These are phyloP conservation scores for Fraxinus ornus DNA, from an alignment of 305 asterid species.

Conservation along the genomic window DNA sequence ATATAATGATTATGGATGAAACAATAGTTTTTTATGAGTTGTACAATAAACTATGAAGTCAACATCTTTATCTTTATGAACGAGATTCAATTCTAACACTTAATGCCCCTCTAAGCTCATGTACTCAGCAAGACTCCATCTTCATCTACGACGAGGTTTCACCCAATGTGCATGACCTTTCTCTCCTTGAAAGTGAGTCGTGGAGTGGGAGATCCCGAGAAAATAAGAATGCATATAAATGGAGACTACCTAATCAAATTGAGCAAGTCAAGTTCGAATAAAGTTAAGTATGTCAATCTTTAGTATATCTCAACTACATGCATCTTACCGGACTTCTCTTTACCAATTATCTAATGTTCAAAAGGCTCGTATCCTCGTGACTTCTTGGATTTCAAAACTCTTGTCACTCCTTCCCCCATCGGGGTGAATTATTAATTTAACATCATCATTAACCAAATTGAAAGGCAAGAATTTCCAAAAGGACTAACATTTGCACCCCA, in stretches of 20 bases:
- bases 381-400: background rate
- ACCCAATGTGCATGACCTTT: background rate
- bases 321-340: background rate
- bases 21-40: background rate
- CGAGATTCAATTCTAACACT: background rate
- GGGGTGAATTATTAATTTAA: background rate
- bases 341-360: background rate
- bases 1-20: background rate
- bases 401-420: background rate
- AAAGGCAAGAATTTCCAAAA: background rate
- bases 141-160: background rate
- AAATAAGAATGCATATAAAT: background rate
- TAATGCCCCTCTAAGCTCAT: background rate
- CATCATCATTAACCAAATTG: background rate
- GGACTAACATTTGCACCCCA: background rate
- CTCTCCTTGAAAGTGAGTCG: background rate
- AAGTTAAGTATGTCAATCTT: background rate
- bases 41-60: background rate
- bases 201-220: background rate
- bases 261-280: background rate
- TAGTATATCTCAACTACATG: background rate
- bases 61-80: background rate
- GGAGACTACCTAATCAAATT: background rate
- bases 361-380: background rate
- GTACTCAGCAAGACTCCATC: background rate